A percentile compares a stretch with the other conserved stretches of the same genome.
Evolutionary conservation across 768 basidiomycete species (phyloP).

Genomic region (Sarcodon aspratus): DNA sequence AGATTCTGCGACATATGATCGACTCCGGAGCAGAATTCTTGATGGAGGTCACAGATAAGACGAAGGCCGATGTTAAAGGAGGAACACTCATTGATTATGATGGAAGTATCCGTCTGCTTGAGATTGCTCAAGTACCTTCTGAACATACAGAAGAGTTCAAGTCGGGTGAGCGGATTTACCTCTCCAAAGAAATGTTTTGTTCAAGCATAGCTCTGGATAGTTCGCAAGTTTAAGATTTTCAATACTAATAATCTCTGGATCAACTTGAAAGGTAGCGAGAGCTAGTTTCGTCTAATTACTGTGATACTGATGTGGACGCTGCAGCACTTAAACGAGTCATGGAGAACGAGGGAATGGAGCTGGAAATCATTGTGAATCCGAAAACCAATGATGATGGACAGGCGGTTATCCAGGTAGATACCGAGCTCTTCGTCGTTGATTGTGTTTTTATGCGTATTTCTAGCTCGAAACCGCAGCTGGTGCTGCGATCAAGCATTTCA

Average conservation of each 20-base stretch:
- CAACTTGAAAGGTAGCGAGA: conserved; percentile 51
- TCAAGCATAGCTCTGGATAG: conserved; percentile 17
- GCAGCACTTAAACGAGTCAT: conserved; percentile 83
- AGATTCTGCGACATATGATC: conserved; percentile 81
- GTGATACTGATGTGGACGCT: conserved; percentile 3
- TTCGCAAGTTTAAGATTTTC: conserved; percentile 90
- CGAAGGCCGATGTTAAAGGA: conserved; percentile 77
- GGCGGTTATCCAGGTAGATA: conserved; percentile 61
- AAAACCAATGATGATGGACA: conserved; percentile 82
- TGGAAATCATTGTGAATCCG: conserved; percentile 93
- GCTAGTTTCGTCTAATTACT: not conserved
- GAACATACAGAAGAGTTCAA: conserved; percentile 96
- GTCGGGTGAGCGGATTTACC: conserved; percentile 31
- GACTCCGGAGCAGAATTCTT: conserved; percentile 74
- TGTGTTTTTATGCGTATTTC: conserved; percentile 2
- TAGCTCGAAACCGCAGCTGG: conserved; percentile 53
- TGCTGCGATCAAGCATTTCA: conserved; percentile 91
- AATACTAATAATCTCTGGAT: conserved; percentile 82
- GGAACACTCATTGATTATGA: conserved; percentile 90
- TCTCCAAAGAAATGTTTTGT: not conserved
- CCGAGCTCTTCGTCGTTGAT: not conserved
- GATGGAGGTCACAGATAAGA: conserved; percentile 97
- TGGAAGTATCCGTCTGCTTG: conserved; percentile 76
- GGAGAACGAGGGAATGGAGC: conserved; percentile 76
- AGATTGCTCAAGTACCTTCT: conserved; percentile 89